These are phyloP conservation scores for Melaleuca alternifolia DNA, from an alignment of 345 rosid genomes.

Conservation along the genomic window DNA sequence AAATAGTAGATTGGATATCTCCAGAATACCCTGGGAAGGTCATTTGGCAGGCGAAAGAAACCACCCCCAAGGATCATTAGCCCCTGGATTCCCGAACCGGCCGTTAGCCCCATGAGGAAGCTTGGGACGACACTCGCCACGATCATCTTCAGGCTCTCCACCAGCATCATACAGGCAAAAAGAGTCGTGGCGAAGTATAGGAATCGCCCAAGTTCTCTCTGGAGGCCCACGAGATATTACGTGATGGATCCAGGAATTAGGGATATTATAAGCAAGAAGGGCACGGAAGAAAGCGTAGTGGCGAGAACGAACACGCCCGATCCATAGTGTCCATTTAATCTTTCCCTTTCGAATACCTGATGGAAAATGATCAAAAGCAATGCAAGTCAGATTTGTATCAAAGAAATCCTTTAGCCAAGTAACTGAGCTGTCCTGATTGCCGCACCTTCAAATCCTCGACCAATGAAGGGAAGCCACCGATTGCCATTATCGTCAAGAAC, in stretches of 20 bases:
- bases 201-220: conserved; percentile 15
- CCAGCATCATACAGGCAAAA: conserved; percentile 32
- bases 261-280: conserved; percentile 25
- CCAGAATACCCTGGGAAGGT: conserved; percentile 29
- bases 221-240: conserved; percentile 27
- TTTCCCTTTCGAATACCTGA: conserved; percentile 38
- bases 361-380: background rate
- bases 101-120: conserved; percentile 41
- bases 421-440: background rate
- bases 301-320: conserved; percentile 17
- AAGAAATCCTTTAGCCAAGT: background rate
- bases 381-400: background rate
- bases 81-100: conserved; percentile 46
- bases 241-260: conserved; percentile 35
- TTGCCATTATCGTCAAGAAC: conserved; percentile 39
- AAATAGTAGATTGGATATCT: conserved; percentile 37
- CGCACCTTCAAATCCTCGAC: conserved; percentile 51
- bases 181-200: conserved; percentile 13
- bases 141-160: conserved; percentile 52
- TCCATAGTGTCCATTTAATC: conserved; percentile 49
- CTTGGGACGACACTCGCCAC: conserved; percentile 42
- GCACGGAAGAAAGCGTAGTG: conserved; percentile 31
- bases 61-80: conserved; percentile 42
- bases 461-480: conserved; percentile 52
- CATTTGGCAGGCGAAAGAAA: conserved; percentile 37